Evolutionary conservation across 2,329 filamentous ascomycete genomes (phyloP).

Genomic region (Aspergillus sp.): DNA sequence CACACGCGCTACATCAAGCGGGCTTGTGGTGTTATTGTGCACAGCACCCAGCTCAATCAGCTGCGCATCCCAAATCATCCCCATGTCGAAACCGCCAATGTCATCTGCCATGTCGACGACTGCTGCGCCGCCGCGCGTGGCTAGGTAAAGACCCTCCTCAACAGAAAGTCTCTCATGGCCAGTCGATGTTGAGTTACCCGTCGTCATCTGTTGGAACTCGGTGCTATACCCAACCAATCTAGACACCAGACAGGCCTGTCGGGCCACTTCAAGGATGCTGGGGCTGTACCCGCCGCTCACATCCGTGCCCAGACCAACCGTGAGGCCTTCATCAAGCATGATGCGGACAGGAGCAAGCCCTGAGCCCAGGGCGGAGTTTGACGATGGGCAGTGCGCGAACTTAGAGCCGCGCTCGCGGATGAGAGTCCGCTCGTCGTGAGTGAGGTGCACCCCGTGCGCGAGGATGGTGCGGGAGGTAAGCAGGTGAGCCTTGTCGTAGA

Average conservation of each 20-base stretch:
- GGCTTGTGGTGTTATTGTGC: too few relatives aligned
- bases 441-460: slow-evolving; percentile 80
- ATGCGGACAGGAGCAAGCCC: slow-evolving; percentile 74
- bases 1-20: too few relatives aligned
- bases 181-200: slow-evolving; percentile 24
- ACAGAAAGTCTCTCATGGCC: slow-evolving; percentile 60
- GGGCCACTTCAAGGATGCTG: slow-evolving; percentile 74
- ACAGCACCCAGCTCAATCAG: slow-evolving; percentile 61
- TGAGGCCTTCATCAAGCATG: slow-evolving; percentile 71
- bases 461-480: slow-evolving; percentile 74
- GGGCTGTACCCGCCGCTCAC: slow-evolving; percentile 84
- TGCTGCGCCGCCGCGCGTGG: slow-evolving; percentile 80
- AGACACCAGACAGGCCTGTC: slow-evolving; percentile 77
- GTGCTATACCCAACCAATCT: slow-evolving; percentile 53
- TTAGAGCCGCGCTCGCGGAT: slow-evolving; percentile 63
- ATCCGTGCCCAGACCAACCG: slow-evolving; percentile 85
- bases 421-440: slow-evolving; percentile 62
- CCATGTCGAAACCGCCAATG: slow-evolving; percentile 79
- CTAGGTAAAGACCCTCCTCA: slow-evolving; percentile 82
- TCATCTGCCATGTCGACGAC: slow-evolving; percentile 71
- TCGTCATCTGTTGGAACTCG: background rate
- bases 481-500: slow-evolving; percentile 73
- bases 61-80: slow-evolving; percentile 90
- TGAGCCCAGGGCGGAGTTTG: slow-evolving; percentile 78
- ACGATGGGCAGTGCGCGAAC: slow-evolving; percentile 81